Evolutionary conservation across 768 basidiomycete species (phyloP).

Genomic region (Dioszegia crocea): DNA sequence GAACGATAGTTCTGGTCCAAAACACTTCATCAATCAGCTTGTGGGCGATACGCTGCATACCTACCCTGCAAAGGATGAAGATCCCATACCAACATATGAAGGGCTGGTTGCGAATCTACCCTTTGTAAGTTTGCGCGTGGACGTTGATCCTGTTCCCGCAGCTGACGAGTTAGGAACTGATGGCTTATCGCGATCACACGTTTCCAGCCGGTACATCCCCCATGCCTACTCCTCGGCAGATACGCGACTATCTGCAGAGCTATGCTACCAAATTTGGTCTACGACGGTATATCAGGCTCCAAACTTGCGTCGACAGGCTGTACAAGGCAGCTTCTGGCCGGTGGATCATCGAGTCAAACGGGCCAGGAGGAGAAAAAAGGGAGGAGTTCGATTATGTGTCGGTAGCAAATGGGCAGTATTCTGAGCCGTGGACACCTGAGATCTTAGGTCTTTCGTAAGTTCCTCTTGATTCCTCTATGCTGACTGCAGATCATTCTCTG

Average conservation of each 20-base stretch:
- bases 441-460: conserved; percentile 43
- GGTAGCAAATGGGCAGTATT: conserved; percentile 49
- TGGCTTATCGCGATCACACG: conserved; percentile 37
- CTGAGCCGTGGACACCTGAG: conserved; percentile 45
- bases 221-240: conserved; percentile 51
- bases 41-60: conserved; percentile 16
- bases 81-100: conserved; percentile 43
- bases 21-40: not conserved
- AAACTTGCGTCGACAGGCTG: conserved; percentile 55
- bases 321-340: conserved; percentile 10
- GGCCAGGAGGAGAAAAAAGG: not conserved
- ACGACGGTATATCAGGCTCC: conserved; percentile 60
- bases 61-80: conserved; percentile 19
- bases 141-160: not conserved
- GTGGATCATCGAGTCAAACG: conserved; percentile 23
- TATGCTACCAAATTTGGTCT: conserved; percentile 66
- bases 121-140: conserved; percentile 26
- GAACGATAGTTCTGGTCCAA: not conserved
- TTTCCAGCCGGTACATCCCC: conserved; percentile 23
- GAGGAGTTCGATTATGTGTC: conserved; percentile 47
- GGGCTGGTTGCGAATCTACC: conserved; percentile 43
- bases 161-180: conserved; percentile 35
- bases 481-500: conserved; percentile 41
- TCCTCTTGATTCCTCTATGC: conserved; percentile 16
- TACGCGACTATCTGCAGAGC: conserved; percentile 61